Evolutionary conservation across 257 asterid genomes (phyloP).

Genomic region (Solanum chmielewskii): DNA sequence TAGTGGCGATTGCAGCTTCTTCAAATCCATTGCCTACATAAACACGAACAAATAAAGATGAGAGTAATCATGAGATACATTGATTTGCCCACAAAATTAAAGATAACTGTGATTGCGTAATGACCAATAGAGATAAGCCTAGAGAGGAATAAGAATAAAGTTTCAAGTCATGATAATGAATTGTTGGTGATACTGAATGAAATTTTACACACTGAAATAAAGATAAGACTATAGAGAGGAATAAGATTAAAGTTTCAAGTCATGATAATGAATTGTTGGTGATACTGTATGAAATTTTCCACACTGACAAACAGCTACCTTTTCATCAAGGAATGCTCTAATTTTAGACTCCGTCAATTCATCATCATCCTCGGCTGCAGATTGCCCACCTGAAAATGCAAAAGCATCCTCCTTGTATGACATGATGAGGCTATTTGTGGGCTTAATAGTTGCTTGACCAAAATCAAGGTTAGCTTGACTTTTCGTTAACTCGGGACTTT

Average conservation of each 20-base stretch:
- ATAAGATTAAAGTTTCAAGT: background rate
- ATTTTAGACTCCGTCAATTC: conserved; percentile 85
- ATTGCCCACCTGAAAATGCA: conserved; percentile 55
- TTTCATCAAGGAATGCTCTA: conserved; percentile 84
- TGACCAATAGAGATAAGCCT: background rate
- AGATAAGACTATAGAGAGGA: background rate
- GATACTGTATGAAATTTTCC: background rate
- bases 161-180: background rate
- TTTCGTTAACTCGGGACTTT: conserved; percentile 47
- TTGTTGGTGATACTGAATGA: background rate
- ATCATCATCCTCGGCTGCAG: conserved; percentile 68
- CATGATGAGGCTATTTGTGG: conserved; percentile 25
- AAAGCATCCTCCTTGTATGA: conserved; percentile 48
- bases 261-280: background rate
- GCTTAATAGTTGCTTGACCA: conserved; percentile 24
- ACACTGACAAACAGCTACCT: conserved; percentile 31
- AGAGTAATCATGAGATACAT: background rate
- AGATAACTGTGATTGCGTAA: background rate
- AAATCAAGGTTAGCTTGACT: conserved; percentile 28
- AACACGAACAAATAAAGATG: conserved; percentile 1
- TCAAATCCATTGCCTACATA: conserved; percentile 75
- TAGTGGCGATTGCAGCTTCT: conserved; percentile 88
- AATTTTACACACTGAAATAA: background rate
- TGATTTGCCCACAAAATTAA: background rate
- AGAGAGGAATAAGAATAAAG: background rate